A percentile compares a stretch with the other conserved stretches of the same genome.
These are phyloP conservation scores for Irineochytrium annulatum DNA, from an alignment of 192 early-diverging fungal genomes.

Conservation along the genomic window DNA sequence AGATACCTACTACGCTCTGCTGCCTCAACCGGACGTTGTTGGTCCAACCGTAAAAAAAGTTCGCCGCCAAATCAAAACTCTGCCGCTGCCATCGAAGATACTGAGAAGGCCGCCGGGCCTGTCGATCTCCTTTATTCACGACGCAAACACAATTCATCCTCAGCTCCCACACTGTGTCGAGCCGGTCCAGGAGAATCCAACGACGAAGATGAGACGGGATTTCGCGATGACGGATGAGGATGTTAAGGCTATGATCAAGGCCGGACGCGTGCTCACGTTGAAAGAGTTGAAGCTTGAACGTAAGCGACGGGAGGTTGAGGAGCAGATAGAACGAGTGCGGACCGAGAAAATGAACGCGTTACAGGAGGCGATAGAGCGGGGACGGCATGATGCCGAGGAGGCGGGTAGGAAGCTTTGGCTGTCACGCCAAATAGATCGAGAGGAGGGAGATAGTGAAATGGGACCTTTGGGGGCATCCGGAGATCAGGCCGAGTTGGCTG, in stretches of 20 bases:
- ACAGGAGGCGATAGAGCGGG: background rate
- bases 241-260: conserved; percentile 40
- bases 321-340: conserved; percentile 10
- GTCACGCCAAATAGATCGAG: too few relatives aligned
- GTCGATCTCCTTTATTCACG: background rate
- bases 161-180: background rate
- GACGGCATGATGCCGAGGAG: background rate
- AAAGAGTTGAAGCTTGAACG: conserved; percentile 36
- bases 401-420: background rate
- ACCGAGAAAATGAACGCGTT: conserved; percentile 9
- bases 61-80: too few relatives aligned
- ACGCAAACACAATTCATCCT: background rate
- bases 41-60: too few relatives aligned
- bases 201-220: conserved; percentile 23
- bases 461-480: too few relatives aligned
- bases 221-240: conserved; percentile 49
- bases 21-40: background rate
- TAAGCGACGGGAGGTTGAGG: conserved; percentile 13
- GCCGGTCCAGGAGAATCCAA: too few relatives aligned
- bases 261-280: conserved; percentile 35
- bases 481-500: background rate
- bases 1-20: conserved; percentile 21
- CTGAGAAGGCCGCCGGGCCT: conserved; percentile 3
- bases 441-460: background rate
- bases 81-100: too few relatives aligned